These are phyloP conservation scores for Graphium sp. DNA, from an alignment of 2,329 filamentous ascomycete species.

Conservation along the genomic window DNA sequence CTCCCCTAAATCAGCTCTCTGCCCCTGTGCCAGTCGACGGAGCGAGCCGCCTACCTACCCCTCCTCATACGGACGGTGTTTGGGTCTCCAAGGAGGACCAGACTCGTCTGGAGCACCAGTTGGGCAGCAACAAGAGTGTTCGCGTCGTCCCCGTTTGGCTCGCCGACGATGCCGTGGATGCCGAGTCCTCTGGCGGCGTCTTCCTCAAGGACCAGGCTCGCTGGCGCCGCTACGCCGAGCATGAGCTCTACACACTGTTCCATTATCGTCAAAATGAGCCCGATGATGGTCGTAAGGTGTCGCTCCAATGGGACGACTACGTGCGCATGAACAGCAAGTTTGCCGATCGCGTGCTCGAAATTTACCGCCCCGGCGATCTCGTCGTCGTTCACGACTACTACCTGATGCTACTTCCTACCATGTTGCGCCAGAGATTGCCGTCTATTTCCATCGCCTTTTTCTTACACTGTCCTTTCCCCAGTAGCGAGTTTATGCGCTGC, in stretches of 20 bases:
- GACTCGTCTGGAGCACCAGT: conserved; percentile 53
- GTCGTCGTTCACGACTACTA: conserved; percentile 92
- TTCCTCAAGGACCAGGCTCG: conserved; percentile 65
- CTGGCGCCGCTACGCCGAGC: conserved; percentile 83
- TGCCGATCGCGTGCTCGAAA: conserved; percentile 71
- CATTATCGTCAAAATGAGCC: conserved; percentile 95
- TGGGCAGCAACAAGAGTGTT: conserved; percentile 57
- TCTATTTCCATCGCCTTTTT: conserved; percentile 93
- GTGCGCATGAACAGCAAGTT: conserved; percentile 86
- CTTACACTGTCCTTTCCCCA: conserved; percentile 86
- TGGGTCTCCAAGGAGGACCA: conserved; percentile 57
- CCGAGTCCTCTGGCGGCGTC: conserved; percentile 49
- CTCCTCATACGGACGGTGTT: conserved; percentile 49
- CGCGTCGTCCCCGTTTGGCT: conserved; percentile 83
- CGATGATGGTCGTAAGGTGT: conserved; percentile 66
- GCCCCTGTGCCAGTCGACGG: conserved; percentile 63
- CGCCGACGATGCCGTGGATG: conserved; percentile 56
- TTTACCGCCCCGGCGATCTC: conserved; percentile 85
- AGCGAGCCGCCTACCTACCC: conserved; percentile 33
- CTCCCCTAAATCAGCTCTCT: conserved; percentile 54
- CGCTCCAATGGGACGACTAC: conserved; percentile 81
- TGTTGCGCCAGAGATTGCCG: conserved; percentile 71
- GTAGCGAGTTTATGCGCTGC: conserved; percentile 87
- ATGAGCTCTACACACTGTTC: conserved; percentile 81
- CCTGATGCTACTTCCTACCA: conserved; percentile 72